Conservation (phyloP, 2,329 filamentous ascomycete species). For the Taxawa tesnikishii region DNA sequence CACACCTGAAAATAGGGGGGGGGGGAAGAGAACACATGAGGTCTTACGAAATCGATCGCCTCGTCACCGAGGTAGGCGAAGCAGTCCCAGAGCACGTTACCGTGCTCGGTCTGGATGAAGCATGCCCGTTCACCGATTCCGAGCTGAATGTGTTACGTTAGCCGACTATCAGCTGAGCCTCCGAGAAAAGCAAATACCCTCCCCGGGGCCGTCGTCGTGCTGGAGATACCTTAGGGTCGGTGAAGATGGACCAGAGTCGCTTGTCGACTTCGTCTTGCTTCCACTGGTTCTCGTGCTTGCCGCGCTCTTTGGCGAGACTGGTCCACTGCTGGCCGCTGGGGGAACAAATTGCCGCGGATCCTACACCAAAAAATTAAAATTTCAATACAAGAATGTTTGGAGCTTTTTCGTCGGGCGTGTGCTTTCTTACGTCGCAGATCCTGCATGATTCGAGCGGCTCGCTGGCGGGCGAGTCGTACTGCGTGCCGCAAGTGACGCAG, state of each 20-base stretch:
- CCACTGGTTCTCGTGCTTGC: conserved; percentile 42
- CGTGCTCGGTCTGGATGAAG: conserved; percentile 50
- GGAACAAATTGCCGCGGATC: conserved; percentile 58
- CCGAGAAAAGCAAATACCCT: background rate
- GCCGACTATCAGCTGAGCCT: background rate
- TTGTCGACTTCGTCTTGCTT: conserved; percentile 32
- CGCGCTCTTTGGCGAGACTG: conserved; percentile 32
- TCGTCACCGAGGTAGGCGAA: conserved; percentile 55
- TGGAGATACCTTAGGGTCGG: conserved; percentile 28
- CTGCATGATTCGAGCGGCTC: conserved; percentile 43
- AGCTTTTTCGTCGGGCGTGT: background rate
- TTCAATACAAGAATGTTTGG: background rate
- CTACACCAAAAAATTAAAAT: conserved; percentile 19
- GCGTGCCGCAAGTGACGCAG: conserved; percentile 59
- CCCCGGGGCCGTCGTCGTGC: no score
- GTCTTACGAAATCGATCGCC: conserved; percentile 38
- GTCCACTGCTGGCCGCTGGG: conserved; percentile 54
- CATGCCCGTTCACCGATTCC: conserved; percentile 67
- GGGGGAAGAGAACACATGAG: background rate
- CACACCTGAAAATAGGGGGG: no score
- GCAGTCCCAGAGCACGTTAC: conserved; percentile 73
- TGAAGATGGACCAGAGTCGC: conserved; percentile 31
- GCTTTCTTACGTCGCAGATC: conserved; percentile 54
- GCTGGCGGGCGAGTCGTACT: conserved; percentile 45
- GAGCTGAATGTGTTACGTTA: conserved; percentile 36